phyloP scores from a whole-genome alignment of 176 grass and related monocot species.

The Musa troglodytarum region DNA sequence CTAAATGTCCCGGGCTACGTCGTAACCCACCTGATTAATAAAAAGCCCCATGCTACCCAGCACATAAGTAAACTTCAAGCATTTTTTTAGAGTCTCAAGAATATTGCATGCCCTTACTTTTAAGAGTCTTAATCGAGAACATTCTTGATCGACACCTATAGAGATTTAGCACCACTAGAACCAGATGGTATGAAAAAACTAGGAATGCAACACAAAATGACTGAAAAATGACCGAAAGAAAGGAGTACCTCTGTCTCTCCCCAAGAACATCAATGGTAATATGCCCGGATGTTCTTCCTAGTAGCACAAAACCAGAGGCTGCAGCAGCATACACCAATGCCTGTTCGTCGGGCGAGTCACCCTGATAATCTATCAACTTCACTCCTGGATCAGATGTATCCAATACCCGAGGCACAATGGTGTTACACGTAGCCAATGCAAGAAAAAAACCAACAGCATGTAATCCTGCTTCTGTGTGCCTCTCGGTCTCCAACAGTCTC shows the following conservation, averaged over 20 bases:
- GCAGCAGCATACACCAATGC: constrained; percentile 82
- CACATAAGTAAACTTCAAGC: not conserved
- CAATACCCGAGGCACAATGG: constrained; percentile 59
- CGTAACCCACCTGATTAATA: too few relatives aligned
- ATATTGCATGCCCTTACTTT: too few relatives aligned
- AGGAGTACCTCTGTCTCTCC: constrained; percentile 58
- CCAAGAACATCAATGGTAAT: constrained; percentile 66
- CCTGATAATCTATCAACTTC: constrained; percentile 82
- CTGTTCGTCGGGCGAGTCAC: constrained; percentile 82
- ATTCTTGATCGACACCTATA: too few relatives aligned
- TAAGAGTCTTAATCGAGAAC: too few relatives aligned
- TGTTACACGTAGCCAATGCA: constrained; percentile 65
- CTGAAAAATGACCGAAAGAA: too few relatives aligned
- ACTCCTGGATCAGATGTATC: constrained; percentile 46
- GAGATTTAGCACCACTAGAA: too few relatives aligned
- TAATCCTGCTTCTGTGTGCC: constrained; percentile 31
- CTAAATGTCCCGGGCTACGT: too few relatives aligned
- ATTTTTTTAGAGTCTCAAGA: too few relatives aligned
- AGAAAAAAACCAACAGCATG: constrained; percentile 54
- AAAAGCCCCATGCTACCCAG: too few relatives aligned
- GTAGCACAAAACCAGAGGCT: constrained; percentile 75
- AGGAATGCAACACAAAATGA: too few relatives aligned
- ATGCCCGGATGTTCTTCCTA: constrained; percentile 68
- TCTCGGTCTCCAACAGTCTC: constrained; percentile 35
- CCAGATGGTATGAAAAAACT: not conserved